These are phyloP conservation scores for Suhomyces panamericanus DNA, from an alignment of 1,139 yeast species.

Conservation along the genomic window DNA sequence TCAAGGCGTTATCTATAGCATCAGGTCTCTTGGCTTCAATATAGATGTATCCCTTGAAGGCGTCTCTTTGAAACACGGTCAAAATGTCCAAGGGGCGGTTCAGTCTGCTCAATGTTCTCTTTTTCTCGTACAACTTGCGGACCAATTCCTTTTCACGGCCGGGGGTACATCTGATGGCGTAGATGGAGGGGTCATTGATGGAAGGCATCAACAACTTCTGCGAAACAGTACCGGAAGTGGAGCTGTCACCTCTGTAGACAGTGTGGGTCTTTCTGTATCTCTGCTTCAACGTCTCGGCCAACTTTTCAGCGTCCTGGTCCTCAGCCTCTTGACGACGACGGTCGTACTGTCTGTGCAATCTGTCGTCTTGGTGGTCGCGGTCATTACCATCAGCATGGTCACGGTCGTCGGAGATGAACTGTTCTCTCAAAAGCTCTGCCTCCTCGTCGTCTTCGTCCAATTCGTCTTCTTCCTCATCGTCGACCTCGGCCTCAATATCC, in stretches of 20 bases:
- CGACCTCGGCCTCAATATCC: conserved; percentile 99
- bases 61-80: conserved; percentile 95
- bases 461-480: conserved; percentile 95
- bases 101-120: conserved; percentile 64
- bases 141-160: conserved; percentile 94
- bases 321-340: conserved; percentile 85
- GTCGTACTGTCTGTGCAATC: conserved; percentile 89
- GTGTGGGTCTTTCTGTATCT: conserved; percentile 87
- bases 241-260: conserved; percentile 82
- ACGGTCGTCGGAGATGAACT: conserved; percentile 75
- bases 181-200: conserved; percentile 92
- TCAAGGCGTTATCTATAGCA: conserved; percentile 84
- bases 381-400: conserved; percentile 51
- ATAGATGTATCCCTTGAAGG: conserved; percentile 86
- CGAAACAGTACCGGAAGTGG: conserved; percentile 76
- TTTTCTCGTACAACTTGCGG: conserved; percentile 77
- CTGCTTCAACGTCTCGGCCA: conserved; percentile 91
- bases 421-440: conserved; percentile 83
- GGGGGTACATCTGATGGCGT: conserved; percentile 92
- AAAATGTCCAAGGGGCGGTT: conserved; percentile 67
- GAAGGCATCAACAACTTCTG: conserved; percentile 93
- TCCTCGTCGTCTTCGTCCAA: conserved; percentile 87
- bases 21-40: conserved; percentile 93
- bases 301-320: conserved; percentile 91
- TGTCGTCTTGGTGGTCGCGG: conserved; percentile 53